phyloP scores from a whole-genome alignment of 306 rosid species.

The Hylodesmum podocarpum region DNA sequence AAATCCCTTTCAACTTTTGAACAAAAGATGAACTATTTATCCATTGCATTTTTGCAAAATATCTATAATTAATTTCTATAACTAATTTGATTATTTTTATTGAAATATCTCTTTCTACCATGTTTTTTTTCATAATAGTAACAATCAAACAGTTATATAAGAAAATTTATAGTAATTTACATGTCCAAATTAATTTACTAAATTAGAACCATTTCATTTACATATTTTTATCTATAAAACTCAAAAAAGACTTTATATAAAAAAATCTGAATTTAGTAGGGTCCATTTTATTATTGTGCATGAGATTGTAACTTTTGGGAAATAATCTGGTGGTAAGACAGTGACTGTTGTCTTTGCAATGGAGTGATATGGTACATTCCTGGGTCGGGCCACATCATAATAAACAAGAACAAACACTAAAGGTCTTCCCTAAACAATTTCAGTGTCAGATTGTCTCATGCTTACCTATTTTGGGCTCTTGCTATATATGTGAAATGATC shows the following conservation, averaged over 20 bases:
- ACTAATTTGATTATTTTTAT: too few relatives aligned
- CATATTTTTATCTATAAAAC: too few relatives aligned
- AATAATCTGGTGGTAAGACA: slow-evolving; percentile 11
- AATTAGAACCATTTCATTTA: too few relatives aligned
- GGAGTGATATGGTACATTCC: not conserved
- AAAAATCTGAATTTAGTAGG: too few relatives aligned
- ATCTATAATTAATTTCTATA: too few relatives aligned
- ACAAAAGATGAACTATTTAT: slow-evolving; percentile 12
- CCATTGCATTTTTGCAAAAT: slow-evolving; percentile 1
- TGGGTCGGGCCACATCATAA: slow-evolving; percentile 26
- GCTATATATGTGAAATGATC: not conserved
- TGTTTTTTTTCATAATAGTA: too few relatives aligned
- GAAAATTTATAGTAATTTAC: too few relatives aligned
- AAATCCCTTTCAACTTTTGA: slow-evolving; percentile 30
- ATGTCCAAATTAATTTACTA: too few relatives aligned
- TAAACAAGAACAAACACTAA: slow-evolving; percentile 8
- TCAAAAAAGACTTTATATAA: too few relatives aligned
- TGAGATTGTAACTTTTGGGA: slow-evolving; percentile 19
- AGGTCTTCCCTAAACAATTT: not conserved
- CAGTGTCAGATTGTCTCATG: not conserved
- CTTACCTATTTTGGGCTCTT: slow-evolving; percentile 22
- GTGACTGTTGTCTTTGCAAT: slow-evolving; percentile 24
- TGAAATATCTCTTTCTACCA: too few relatives aligned
- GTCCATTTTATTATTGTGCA: not conserved
- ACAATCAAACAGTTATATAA: too few relatives aligned